These are phyloP conservation scores for Candida oleophila DNA, from an alignment of 805 yeast genomes.

Conservation along the genomic window DNA sequence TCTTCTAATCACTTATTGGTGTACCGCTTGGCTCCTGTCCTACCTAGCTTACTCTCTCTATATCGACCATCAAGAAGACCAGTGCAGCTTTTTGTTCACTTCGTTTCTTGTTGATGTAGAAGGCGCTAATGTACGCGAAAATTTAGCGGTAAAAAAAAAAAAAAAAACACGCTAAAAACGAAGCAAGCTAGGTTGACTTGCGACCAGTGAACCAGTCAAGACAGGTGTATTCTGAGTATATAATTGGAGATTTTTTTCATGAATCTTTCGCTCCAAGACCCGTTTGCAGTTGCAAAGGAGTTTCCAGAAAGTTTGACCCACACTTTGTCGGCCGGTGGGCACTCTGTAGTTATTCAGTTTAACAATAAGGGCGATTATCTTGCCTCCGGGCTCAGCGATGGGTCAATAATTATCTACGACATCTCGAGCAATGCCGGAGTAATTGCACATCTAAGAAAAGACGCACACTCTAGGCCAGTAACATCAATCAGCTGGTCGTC, in stretches of 20 bases:
- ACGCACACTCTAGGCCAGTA: slow-evolving; percentile 68
- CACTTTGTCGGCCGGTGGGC: slow-evolving; percentile 59
- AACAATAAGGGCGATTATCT: slow-evolving; percentile 79
- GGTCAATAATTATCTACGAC: slow-evolving; percentile 72
- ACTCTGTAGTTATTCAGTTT: slow-evolving; percentile 65
- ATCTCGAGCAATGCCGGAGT: slow-evolving; percentile 60
- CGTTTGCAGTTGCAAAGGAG: slow-evolving; percentile 87
- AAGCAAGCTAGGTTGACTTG: too few species aligned
- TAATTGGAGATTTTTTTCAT: too few species aligned
- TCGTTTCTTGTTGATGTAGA: too few species aligned
- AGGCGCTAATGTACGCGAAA: neutral
- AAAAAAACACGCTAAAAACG: too few species aligned
- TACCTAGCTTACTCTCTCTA: too few species aligned
- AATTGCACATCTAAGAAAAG: slow-evolving; percentile 47
- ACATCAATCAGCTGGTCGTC: slow-evolving; percentile 75
- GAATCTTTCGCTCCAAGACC: slow-evolving; percentile 85
- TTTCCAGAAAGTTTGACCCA: slow-evolving; percentile 82
- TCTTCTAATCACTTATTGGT: too few species aligned
- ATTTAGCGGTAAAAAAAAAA: neutral
- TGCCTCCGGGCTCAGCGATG: slow-evolving; percentile 77
- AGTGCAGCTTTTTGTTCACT: too few species aligned
- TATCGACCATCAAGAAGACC: too few species aligned
- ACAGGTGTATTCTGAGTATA: too few species aligned
- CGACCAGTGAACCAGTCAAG: too few species aligned
- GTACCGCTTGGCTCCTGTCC: too few species aligned